These are phyloP conservation scores for Boletus insuetus DNA, from an alignment of 768 basidiomycete genomes.

Conservation along the genomic window DNA sequence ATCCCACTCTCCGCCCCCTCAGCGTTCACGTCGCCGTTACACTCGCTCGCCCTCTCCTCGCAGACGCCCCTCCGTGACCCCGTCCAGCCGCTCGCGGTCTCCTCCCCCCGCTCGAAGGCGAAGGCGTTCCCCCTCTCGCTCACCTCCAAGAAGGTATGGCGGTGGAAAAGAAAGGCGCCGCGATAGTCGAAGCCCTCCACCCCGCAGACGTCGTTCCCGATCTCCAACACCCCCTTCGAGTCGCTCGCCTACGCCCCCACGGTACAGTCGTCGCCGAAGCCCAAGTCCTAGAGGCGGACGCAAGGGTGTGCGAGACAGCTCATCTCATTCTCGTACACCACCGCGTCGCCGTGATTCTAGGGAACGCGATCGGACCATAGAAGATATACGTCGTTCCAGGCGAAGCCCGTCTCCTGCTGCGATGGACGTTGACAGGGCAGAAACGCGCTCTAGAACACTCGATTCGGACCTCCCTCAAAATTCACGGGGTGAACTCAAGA, in stretches of 20 bases:
- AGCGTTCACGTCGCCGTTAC: constrained; percentile 24
- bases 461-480: constrained; percentile 33
- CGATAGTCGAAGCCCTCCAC: constrained; percentile 33
- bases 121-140: constrained; percentile 32
- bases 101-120: constrained; percentile 39
- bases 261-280: constrained; percentile 46
- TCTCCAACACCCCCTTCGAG: constrained; percentile 50
- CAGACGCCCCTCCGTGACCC: constrained; percentile 29
- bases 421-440: constrained; percentile 26
- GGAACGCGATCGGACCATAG: constrained; percentile 20
- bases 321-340: constrained; percentile 38
- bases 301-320: constrained; percentile 25
- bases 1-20: constrained; percentile 28
- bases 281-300: constrained; percentile 34
- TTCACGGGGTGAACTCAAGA: constrained; percentile 56
- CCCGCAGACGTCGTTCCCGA: constrained; percentile 42
- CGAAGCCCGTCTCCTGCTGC: constrained; percentile 25
- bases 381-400: constrained; percentile 20
- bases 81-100: constrained; percentile 42
- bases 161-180: constrained; percentile 23
- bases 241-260: constrained; percentile 34
- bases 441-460: constrained; percentile 21
- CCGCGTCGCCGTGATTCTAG: constrained; percentile 32
- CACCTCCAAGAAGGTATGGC: constrained; percentile 25
- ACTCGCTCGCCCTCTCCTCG: constrained; percentile 28